Evolutionary conservation across 2,329 filamentous ascomycete species (phyloP).

Genomic region (Fusarium cyanostomum): DNA sequence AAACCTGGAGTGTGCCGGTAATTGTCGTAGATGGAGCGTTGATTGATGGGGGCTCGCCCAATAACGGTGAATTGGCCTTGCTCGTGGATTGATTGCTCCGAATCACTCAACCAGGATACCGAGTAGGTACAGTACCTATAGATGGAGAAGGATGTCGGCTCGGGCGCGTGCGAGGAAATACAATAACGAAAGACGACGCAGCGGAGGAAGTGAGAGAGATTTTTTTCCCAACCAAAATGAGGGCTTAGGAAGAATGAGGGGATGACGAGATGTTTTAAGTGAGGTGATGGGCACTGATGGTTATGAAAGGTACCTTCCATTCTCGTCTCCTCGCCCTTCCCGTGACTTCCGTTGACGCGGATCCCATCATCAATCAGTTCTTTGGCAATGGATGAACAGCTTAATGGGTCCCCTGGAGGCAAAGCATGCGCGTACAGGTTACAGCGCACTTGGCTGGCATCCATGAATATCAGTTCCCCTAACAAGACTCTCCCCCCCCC

Average conservation of each 20-base stretch:
- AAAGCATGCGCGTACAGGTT: conserved; percentile 33
- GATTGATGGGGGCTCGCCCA: conserved; percentile 9
- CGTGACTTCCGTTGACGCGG: conserved; percentile 27
- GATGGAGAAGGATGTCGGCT: background rate
- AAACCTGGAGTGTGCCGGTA: conserved; percentile 21
- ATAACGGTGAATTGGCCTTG: conserved; percentile 17
- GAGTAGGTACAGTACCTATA: conserved; percentile 6
- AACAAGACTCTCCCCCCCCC: background rate
- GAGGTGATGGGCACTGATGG: conserved; percentile 20
- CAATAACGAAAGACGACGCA: conserved; percentile 33
- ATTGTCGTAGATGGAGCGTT: conserved; percentile 14
- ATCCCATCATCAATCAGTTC: conserved; percentile 18
- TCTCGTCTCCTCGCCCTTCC: conserved; percentile 24
- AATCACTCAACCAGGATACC: conserved; percentile 17
- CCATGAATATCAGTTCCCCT: conserved; percentile 1
- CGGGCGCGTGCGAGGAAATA: conserved; percentile 10
- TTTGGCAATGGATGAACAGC: conserved; percentile 25
- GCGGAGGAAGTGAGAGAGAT: conserved; percentile 18
- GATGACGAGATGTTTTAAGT: conserved; percentile 27
- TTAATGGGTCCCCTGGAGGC: conserved; percentile 18
- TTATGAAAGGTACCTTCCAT: conserved; percentile 20
- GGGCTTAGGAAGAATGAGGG: conserved; percentile 21
- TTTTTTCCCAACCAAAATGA: conserved; percentile 13
- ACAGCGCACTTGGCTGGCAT: conserved; percentile 1
- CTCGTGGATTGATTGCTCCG: conserved; percentile 16